Evolutionary conservation across 192 early-diverging fungal species (phyloP).

Genomic region (Jimgerdemannia lactiflua): DNA sequence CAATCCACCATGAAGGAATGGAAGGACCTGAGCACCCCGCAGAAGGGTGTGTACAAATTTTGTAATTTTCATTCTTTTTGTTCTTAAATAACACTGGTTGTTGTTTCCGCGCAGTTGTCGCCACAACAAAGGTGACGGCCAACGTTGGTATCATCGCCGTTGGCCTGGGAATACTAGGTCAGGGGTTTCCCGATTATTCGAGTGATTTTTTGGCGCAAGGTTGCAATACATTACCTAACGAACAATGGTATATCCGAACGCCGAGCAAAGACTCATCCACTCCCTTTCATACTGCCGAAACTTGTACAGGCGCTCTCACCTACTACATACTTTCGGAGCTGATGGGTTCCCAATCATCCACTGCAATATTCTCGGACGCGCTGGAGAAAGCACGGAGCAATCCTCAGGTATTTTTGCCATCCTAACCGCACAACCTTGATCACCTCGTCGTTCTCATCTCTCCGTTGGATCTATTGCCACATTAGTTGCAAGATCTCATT

Average conservation of each 20-base stretch:
- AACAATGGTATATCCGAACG: too few relatives aligned
- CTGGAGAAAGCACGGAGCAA: conserved; percentile 44
- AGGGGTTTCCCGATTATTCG: not conserved
- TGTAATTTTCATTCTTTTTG: not conserved
- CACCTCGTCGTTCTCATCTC: not conserved
- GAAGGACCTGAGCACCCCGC: conserved; percentile 44
- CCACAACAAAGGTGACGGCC: conserved; percentile 44
- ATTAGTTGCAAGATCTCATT: not conserved
- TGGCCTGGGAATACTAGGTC: conserved; percentile 36
- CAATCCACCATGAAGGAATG: conserved; percentile 26
- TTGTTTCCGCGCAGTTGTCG: conserved; percentile 35
- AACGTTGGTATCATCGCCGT: conserved; percentile 44
- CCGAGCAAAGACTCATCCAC: too few relatives aligned
- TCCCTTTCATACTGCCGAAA: too few relatives aligned
- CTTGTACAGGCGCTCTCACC: conserved; percentile 16
- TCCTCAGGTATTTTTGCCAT: conserved; percentile 28
- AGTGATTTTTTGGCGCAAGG: not conserved
- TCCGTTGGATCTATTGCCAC: not conserved
- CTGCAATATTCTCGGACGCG: conserved; percentile 49
- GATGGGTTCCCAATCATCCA: conserved; percentile 46
- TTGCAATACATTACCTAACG: too few relatives aligned
- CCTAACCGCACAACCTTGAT: conserved; percentile 8
- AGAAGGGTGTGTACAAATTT: conserved; percentile 35
- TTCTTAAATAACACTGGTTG: conserved; percentile 1
- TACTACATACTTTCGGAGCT: conserved; percentile 46